Percentiles rank a stretch among this genome's conserved stretches.
Conservation (phyloP, 306 rosid genomes). For the Begonia loranthoides region DNA sequence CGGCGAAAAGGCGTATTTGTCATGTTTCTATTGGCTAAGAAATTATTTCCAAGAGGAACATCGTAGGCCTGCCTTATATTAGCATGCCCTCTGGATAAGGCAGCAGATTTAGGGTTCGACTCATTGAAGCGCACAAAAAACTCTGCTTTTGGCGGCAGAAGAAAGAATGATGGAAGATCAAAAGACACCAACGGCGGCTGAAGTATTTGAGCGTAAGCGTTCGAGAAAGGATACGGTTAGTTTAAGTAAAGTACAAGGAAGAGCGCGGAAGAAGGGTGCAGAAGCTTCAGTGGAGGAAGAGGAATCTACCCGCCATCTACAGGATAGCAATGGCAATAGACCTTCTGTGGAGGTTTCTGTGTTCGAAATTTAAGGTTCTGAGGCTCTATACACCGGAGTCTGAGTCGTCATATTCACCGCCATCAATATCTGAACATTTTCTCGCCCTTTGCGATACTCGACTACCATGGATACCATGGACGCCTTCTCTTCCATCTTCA, state of each 20-base stretch:
- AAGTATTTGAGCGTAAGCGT: conserved; percentile 6
- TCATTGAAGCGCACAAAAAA: background rate
- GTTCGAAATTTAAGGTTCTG: too few species aligned
- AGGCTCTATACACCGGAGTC: too few species aligned
- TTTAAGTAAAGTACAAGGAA: background rate
- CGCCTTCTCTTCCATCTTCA: conserved; percentile 39
- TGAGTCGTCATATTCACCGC: too few species aligned
- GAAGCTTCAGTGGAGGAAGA: background rate
- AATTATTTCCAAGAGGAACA: too few species aligned
- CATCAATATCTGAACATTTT: too few species aligned
- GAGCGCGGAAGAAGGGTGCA: conserved; percentile 2
- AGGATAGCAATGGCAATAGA: conserved; percentile 1
- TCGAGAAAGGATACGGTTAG: conserved; percentile 11
- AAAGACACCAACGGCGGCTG: conserved; percentile 7
- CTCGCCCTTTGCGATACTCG: too few species aligned
- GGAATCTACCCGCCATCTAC: conserved; percentile 1
- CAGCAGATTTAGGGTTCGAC: background rate
- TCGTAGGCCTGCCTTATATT: too few species aligned
- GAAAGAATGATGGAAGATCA: conserved; percentile 1
- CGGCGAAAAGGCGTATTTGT: too few species aligned
- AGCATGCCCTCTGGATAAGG: too few species aligned
- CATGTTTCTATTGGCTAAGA: too few species aligned
- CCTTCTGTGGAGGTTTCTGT: conserved; percentile 21
- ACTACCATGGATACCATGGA: conserved; percentile 31
- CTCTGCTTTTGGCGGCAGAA: background rate